phyloP scores from a whole-genome alignment of 768 basidiomycete species.

The Russula ochroleuca region DNA sequence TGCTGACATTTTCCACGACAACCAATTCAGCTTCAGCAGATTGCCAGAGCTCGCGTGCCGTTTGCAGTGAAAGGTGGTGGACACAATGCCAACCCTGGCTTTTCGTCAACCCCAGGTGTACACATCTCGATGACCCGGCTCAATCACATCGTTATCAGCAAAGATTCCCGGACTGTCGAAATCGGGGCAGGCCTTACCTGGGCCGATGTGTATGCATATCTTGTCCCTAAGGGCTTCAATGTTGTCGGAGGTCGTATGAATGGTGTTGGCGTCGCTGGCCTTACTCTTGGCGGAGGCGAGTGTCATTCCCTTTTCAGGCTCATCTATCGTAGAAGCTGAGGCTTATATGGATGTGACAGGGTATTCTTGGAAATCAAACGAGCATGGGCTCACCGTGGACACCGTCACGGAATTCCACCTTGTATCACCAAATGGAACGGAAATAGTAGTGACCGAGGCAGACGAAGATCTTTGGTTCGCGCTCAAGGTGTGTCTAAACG shows the following conservation, averaged over 20 bases:
- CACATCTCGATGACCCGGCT: conserved; percentile 28
- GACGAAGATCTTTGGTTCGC: conserved; percentile 24
- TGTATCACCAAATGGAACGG: conserved; percentile 26
- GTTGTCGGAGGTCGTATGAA: conserved; percentile 26
- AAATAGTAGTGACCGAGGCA: conserved; percentile 19
- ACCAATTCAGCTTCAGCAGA: not conserved
- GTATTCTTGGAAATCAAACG: conserved; percentile 25
- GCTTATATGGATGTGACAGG: not conserved
- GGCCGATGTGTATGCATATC: conserved; percentile 28
- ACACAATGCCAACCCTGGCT: conserved; percentile 26
- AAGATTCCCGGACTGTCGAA: conserved; percentile 9
- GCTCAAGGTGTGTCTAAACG: conserved; percentile 5
- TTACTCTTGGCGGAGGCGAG: conserved; percentile 25
- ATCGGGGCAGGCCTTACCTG: conserved; percentile 29
- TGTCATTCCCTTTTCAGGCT: not conserved
- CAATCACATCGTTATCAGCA: conserved; percentile 14
- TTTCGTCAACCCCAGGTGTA: conserved; percentile 30
- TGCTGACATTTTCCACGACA: not conserved
- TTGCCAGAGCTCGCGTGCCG: not conserved
- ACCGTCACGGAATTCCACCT: conserved; percentile 26
- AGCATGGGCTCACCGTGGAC: conserved; percentile 28
- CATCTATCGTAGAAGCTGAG: not conserved
- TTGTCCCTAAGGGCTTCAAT: conserved; percentile 24
- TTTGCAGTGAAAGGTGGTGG: conserved; percentile 30
- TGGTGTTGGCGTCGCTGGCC: conserved; percentile 29